Percentiles rank a stretch among this genome's conserved stretches.
phyloP scores from a whole-genome alignment of 164 flowering plant genomes.

The Malania oleifera region DNA sequence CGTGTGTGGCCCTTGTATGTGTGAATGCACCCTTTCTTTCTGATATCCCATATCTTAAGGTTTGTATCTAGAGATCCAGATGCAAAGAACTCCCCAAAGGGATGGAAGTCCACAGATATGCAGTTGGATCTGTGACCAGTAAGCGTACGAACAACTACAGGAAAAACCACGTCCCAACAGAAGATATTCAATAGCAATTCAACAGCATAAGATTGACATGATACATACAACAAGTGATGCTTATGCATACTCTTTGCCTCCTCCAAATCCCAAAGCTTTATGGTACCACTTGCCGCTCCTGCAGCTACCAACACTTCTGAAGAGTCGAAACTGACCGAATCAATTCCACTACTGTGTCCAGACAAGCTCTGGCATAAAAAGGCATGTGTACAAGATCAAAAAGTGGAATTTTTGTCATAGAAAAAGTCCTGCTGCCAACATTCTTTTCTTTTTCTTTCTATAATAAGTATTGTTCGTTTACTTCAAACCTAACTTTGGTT shows the following conservation, averaged over 20 bases:
- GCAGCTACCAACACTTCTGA: constrained; percentile 94
- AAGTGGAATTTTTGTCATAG: too few species aligned
- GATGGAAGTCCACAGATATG: constrained; percentile 95
- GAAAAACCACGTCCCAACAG: constrained; percentile 4
- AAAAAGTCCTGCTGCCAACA: too few species aligned
- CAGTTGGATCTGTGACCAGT: constrained; percentile 97
- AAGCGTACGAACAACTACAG: constrained; percentile 90
- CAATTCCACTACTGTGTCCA: constrained; percentile 95
- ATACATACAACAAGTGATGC: neutral
- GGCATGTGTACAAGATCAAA: neutral
- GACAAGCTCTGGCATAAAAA: constrained; percentile 70
- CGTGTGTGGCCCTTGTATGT: constrained; percentile 98
- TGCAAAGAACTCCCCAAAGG: constrained; percentile 99
- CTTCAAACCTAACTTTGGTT: too few species aligned
- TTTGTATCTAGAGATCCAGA: constrained; percentile 98
- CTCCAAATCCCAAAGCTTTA: constrained; percentile 97
- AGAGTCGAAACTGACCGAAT: constrained; percentile 92
- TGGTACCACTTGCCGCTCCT: constrained; percentile 96
- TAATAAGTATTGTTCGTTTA: too few species aligned
- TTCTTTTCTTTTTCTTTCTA: too few species aligned
- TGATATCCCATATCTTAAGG: constrained; percentile 98
- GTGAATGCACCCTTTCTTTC: constrained; percentile 95
- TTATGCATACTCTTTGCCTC: constrained; percentile 83
- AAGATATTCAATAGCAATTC: constrained; percentile 2
- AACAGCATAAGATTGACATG: neutral